A percentile compares a stretch with the other conserved stretches of the same genome.
phyloP scores from a whole-genome alignment of 345 rosid genomes.

The Leavenworthia alabamica region DNA sequence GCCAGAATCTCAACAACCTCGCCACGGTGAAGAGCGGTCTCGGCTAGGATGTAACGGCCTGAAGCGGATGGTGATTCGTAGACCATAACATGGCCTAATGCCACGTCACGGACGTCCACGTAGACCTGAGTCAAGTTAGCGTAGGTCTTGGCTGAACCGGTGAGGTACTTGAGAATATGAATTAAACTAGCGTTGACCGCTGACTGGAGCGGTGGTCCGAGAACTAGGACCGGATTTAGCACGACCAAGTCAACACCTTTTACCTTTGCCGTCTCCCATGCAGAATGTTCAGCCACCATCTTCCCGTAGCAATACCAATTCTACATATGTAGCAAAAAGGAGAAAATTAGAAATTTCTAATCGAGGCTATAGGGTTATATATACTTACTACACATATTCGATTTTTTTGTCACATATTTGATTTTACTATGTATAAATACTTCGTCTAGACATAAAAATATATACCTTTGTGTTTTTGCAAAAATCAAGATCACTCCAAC shows the following conservation, averaged over 20 bases:
- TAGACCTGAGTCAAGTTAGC: slow-evolving; percentile 85
- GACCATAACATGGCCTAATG: slow-evolving; percentile 76
- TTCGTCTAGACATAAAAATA: background rate
- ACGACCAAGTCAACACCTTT: slow-evolving; percentile 83
- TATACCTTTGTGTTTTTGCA: slow-evolving; percentile 89
- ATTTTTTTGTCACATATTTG: too few relatives aligned
- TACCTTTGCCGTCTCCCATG: slow-evolving; percentile 66
- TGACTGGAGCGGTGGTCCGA: slow-evolving; percentile 82
- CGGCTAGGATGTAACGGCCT: slow-evolving; percentile 85
- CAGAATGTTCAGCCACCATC: slow-evolving; percentile 83
- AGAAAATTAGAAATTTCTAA: too few relatives aligned
- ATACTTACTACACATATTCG: too few relatives aligned
- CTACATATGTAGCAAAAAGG: slow-evolving; percentile 29
- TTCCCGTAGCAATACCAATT: slow-evolving; percentile 98
- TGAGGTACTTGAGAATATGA: slow-evolving; percentile 91
- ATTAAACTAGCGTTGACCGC: slow-evolving; percentile 66
- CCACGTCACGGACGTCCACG: slow-evolving; percentile 83
- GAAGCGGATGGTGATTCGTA: slow-evolving; percentile 80
- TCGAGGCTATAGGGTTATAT: too few relatives aligned
- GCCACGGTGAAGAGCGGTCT: slow-evolving; percentile 86
- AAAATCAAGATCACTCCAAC: slow-evolving; percentile 95
- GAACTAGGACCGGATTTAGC: slow-evolving; percentile 81
- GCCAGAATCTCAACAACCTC: slow-evolving; percentile 86
- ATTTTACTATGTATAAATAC: too few relatives aligned
- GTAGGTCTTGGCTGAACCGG: slow-evolving; percentile 90